Evolutionary conservation across 768 basidiomycete genomes (phyloP).

Genomic region (Russula brevipes): DNA sequence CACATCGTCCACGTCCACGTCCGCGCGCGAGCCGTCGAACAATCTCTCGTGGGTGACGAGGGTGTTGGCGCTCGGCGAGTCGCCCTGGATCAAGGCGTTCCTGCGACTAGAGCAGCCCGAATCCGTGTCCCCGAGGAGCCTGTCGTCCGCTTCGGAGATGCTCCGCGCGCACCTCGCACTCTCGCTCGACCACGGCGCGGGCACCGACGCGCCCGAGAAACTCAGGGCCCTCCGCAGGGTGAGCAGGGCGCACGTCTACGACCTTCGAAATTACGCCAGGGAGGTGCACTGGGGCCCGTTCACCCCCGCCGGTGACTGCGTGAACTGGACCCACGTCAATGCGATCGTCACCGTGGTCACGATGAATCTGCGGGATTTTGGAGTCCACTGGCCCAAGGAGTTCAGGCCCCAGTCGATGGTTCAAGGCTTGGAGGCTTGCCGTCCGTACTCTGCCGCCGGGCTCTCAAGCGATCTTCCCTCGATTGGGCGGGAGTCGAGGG

Average conservation of each 20-base stretch:
- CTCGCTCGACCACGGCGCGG: slow-evolving; percentile 35
- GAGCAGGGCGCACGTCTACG: slow-evolving; percentile 58
- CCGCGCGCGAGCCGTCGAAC: slow-evolving; percentile 1
- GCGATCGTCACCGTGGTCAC: slow-evolving; percentile 51
- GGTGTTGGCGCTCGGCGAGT: neutral
- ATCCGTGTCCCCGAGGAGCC: slow-evolving; percentile 30
- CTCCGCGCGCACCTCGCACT: slow-evolving; percentile 46
- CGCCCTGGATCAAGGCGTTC: slow-evolving; percentile 24
- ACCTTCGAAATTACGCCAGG: slow-evolving; percentile 52
- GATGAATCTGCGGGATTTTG: slow-evolving; percentile 46
- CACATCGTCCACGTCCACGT: no score
- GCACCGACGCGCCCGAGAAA: slow-evolving; percentile 24
- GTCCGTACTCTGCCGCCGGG: slow-evolving; percentile 52
- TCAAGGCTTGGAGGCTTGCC: slow-evolving; percentile 43
- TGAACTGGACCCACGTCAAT: slow-evolving; percentile 64
- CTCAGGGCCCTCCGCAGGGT: slow-evolving; percentile 37
- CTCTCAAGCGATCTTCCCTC: slow-evolving; percentile 29
- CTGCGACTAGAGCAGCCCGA: slow-evolving; percentile 36
- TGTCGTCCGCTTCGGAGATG: slow-evolving; percentile 30
- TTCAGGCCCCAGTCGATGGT: slow-evolving; percentile 12
- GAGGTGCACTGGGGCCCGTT: slow-evolving; percentile 60
- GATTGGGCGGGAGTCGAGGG: slow-evolving; percentile 80
- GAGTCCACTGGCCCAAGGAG: slow-evolving; percentile 17
- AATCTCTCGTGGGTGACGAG: slow-evolving; percentile 15
- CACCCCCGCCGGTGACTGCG: slow-evolving; percentile 32